phyloP scores from a whole-genome alignment of 2,329 filamentous ascomycete species.

The Claviceps digitariae region DNA sequence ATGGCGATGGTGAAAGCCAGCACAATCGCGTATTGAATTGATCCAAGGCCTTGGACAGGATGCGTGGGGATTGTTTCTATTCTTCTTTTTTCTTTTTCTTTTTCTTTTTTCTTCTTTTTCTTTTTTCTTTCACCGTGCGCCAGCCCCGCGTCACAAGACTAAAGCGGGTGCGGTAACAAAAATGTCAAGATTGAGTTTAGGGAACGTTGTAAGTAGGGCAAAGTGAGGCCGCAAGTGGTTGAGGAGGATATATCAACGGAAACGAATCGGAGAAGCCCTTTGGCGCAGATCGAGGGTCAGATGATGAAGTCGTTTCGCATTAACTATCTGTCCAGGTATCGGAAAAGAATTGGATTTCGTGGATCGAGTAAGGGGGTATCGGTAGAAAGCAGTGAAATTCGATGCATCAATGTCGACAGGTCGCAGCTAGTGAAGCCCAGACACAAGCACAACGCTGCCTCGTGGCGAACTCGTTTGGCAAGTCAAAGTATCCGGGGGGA shows the following conservation, averaged over 20 bases:
- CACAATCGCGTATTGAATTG: background rate
- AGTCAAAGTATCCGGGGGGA: background rate
- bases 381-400: background rate
- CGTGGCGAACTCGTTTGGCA: background rate
- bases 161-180: background rate
- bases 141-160: background rate
- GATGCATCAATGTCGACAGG: background rate
- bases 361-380: background rate
- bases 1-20: conserved; percentile 4
- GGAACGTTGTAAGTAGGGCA: background rate
- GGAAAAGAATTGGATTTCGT: background rate
- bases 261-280: background rate
- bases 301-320: conserved; percentile 2
- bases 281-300: background rate
- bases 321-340: background rate
- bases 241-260: background rate
- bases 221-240: background rate
- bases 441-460: background rate
- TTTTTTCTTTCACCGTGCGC: background rate
- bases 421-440: background rate
- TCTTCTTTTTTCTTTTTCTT: background rate
- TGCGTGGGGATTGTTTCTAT: background rate
- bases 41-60: background rate
- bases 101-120: no score
- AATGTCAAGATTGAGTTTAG: background rate